Evolutionary conservation across 2,329 filamentous ascomycete genomes (phyloP).

Genomic region (Sclerotinia glacialis): DNA sequence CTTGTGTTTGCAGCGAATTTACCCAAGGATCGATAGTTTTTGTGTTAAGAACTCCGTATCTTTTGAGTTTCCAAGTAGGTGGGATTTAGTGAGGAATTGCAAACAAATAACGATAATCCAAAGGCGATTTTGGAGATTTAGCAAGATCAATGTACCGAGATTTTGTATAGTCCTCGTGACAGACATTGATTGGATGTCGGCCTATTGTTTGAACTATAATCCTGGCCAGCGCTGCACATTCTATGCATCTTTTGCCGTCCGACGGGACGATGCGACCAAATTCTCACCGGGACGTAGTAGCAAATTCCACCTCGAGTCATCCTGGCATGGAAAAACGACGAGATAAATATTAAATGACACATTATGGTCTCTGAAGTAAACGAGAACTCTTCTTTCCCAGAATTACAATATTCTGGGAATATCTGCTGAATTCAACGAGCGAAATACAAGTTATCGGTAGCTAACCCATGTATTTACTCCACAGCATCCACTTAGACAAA

Average conservation of each 20-base stretch:
- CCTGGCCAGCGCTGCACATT: slow-evolving; percentile 19
- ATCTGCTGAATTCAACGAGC: neutral
- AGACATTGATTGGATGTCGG: slow-evolving; percentile 28
- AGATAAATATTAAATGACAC: neutral
- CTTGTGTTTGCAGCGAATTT: neutral
- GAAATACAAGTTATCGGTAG: slow-evolving; percentile 1
- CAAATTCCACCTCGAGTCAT: neutral
- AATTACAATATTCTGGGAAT: neutral
- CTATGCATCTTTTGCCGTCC: slow-evolving; percentile 1
- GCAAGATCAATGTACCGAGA: slow-evolving; percentile 19
- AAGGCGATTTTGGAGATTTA: slow-evolving; percentile 16
- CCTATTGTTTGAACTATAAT: slow-evolving; percentile 10
- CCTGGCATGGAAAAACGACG: neutral
- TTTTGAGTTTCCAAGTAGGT: neutral
- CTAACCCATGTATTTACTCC: slow-evolving; percentile 7
- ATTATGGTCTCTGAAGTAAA: neutral
- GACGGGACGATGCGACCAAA: neutral
- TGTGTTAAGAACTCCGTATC: neutral
- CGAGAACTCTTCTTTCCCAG: neutral
- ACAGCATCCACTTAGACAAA: slow-evolving; percentile 21
- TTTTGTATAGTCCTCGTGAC: slow-evolving; percentile 28
- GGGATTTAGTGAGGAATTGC: neutral
- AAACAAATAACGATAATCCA: neutral
- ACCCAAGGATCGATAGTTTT: neutral
- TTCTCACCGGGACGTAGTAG: neutral